Evolutionary conservation across 83 land plant genomes (phyloP), one percentile per base, ranked within the genome.

Genomic region (Isoetes engelmannii): DNA sequence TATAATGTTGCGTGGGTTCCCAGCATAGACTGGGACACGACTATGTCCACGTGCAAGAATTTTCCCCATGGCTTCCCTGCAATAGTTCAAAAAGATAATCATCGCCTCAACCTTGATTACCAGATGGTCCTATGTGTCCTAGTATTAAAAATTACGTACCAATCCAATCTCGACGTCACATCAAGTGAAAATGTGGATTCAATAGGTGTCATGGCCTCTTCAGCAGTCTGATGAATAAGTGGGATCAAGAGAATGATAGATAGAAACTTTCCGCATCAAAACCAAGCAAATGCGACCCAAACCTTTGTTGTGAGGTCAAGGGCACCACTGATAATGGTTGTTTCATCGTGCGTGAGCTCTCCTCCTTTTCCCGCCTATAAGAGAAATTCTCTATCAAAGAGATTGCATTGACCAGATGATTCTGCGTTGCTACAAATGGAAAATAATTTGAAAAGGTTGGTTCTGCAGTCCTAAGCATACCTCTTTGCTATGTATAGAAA

Each of bases 181-280:
- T 95, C 99, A 63, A 95, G 77, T 15, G 99, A 91, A 78, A 95
- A 95, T 56, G 99, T 91, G 47, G 97, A 91, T 64, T 86, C 99
- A 48, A 95, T 88, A 7, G 99, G 99, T 45, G 99, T 95, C 99
- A 95, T 95, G 57, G 97, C 93, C 79, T 83, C 94, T 76, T 83
- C 81, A 28, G 94, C 99, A 60, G 93, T 91, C 99, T 95, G 83
- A 21, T 7, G 44, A 10, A 4, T 50, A 2, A 28, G 37, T 28
- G 37, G 37, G 37, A 28, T 28, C 37, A 28, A 28, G 37, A 28
- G 37, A 28, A 28, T 28, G 37, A 28, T 28, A 28, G 37, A 28
- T 28, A 28, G 37, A 28, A 28, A 28, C 37, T 28, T 28, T 28
- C 37, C 37, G 1, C 37, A 28, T 28, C 37, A 28, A 28, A 28